Percentiles rank a stretch among this genome's conserved stretches.
Evolutionary conservation across 2,329 filamentous ascomycete species (phyloP).

Genomic region (Apiospora pterosperma): DNA sequence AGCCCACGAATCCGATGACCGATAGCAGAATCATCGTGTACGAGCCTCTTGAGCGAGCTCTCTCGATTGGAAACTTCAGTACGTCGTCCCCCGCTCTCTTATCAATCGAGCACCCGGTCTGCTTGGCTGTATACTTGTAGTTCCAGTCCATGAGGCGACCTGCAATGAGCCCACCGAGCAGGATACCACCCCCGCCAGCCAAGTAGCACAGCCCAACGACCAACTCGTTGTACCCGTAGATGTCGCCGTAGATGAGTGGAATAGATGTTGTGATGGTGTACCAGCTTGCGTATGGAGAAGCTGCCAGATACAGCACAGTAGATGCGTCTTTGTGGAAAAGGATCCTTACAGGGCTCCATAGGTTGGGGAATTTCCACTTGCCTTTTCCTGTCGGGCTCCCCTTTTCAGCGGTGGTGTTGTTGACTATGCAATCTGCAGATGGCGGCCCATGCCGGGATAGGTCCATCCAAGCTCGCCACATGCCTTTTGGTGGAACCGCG

Average conservation of each 20-base stretch:
- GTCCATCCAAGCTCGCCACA: neutral
- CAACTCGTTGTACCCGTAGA: neutral
- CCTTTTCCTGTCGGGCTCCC: no score
- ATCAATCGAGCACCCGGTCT: slow-evolving; percentile 38
- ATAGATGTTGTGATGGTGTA: neutral
- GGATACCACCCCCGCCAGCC: neutral
- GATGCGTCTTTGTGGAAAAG: neutral
- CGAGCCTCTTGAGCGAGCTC: slow-evolving; percentile 15
- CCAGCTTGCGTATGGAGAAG: neutral
- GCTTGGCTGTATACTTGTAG: neutral
- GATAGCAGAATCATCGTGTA: neutral
- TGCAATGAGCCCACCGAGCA: neutral
- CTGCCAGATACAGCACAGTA: no score
- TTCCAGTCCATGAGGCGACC: neutral
- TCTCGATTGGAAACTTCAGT: slow-evolving; percentile 28
- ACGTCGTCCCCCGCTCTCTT: slow-evolving; percentile 45
- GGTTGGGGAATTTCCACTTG: no score
- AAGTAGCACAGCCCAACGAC: neutral
- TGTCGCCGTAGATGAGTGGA: neutral
- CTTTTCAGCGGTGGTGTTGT: no score
- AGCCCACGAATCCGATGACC: slow-evolving; percentile 7
- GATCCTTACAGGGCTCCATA: neutral
- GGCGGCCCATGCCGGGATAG: no score
- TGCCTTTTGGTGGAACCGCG: neutral
- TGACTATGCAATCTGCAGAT: no score